Evolutionary conservation across 169 alveolate genomes (phyloP).

Genomic region (Amoebophrya sp.): DNA sequence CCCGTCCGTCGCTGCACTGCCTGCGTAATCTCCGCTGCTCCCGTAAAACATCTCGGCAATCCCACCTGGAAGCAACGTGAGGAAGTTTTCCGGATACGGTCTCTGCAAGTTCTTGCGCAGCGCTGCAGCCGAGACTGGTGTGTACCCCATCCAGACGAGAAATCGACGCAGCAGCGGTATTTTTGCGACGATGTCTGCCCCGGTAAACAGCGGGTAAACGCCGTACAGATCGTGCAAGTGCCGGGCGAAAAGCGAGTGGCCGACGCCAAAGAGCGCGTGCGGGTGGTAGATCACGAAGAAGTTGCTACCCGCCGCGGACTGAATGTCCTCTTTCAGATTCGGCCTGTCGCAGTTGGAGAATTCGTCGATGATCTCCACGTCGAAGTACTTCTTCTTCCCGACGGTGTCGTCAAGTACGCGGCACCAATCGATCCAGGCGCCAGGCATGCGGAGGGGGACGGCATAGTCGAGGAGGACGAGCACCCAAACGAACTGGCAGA

Average conservation of each 20-base stretch:
- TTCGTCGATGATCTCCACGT: not conserved
- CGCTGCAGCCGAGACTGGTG: not conserved
- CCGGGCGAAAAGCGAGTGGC: not conserved
- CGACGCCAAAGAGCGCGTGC: not conserved
- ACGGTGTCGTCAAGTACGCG: not conserved
- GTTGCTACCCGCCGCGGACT: too few species aligned
- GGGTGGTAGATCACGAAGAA: not conserved
- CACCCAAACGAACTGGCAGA: not conserved
- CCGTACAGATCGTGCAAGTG: too few species aligned
- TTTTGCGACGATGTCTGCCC: too few species aligned
- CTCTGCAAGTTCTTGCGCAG: not conserved
- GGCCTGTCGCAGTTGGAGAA: too few species aligned
- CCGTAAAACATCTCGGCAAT: not conserved
- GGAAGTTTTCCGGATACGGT: not conserved
- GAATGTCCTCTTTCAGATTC: too few species aligned
- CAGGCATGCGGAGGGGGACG: not conserved
- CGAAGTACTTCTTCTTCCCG: not conserved
- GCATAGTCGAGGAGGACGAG: not conserved
- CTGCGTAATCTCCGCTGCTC: not conserved
- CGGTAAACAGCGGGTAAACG: too few species aligned
- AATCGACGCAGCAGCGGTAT: too few species aligned
- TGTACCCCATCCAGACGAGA: not conserved
- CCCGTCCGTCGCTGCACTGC: not conserved
- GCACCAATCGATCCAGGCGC: not conserved
- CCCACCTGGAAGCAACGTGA: not conserved